Evolutionary conservation across 2,329 filamentous ascomycete genomes (phyloP).

Genomic region (Pyricularia sp.): DNA sequence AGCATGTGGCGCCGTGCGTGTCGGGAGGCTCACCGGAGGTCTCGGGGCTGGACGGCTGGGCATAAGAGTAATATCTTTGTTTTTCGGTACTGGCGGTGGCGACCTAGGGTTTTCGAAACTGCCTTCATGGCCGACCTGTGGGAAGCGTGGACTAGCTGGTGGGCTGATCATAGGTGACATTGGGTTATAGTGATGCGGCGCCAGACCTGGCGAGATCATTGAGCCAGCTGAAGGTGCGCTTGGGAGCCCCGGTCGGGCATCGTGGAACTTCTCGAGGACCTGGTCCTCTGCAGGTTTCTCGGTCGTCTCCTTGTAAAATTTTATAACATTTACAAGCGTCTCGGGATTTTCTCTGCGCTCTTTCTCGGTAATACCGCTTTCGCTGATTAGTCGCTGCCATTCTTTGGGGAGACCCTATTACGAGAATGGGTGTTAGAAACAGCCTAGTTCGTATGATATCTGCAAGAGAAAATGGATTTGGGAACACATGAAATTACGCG

Average conservation of each 20-base stretch:
- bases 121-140: constrained; percentile 72
- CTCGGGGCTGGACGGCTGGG: constrained; percentile 80
- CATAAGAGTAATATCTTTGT: constrained; percentile 54
- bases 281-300: constrained; percentile 73
- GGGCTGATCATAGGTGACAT: constrained; percentile 63
- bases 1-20: constrained; percentile 45
- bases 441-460: not conserved
- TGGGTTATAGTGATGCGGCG: constrained; percentile 45
- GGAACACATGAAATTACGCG: not conserved
- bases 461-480: not conserved
- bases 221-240: constrained; percentile 32
- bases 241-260: constrained; percentile 54
- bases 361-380: constrained; percentile 92
- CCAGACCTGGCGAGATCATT: constrained; percentile 39
- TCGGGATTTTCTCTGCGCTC: constrained; percentile 94
- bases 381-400: constrained; percentile 93
- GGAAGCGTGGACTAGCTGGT: constrained; percentile 77
- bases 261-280: constrained; percentile 92
- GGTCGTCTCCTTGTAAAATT: constrained; percentile 93
- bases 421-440: constrained; percentile 7
- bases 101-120: constrained; percentile 97
- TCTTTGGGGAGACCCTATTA: constrained; percentile 83
- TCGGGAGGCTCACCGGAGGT: constrained; percentile 60
- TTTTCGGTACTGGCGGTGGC: constrained; percentile 75
- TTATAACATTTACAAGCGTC: constrained; percentile 90